These are phyloP conservation scores for Globomyces sp. DNA, from an alignment of 371 early-diverging fungal species.

Conservation along the genomic window DNA sequence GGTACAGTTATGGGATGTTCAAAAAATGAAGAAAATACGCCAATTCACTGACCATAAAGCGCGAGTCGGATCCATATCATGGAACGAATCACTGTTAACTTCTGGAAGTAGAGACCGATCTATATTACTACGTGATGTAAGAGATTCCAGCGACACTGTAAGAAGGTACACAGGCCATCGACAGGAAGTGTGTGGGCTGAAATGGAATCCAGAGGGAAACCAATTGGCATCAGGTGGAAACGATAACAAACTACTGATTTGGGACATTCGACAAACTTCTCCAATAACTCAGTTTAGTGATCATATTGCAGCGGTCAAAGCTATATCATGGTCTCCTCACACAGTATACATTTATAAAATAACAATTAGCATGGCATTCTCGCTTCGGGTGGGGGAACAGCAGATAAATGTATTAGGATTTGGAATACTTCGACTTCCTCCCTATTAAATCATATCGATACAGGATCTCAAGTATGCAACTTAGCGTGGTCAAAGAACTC, in stretches of 20 bases:
- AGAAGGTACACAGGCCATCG: constrained; percentile 30
- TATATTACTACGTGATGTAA: constrained; percentile 34
- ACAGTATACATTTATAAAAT: constrained; percentile 19
- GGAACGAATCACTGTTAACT: constrained; percentile 40
- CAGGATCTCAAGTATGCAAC: constrained; percentile 63
- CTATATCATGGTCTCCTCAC: constrained; percentile 68
- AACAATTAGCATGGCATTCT: constrained; percentile 34
- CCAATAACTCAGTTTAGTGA: constrained; percentile 38
- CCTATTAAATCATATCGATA: constrained; percentile 36
- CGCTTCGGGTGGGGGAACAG: constrained; percentile 66
- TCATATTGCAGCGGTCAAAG: constrained; percentile 69
- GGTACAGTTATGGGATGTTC: constrained; percentile 49
- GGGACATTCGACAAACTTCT: constrained; percentile 39
- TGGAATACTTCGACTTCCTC: constrained; percentile 51
- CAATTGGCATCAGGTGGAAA: constrained; percentile 69
- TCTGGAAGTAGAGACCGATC: constrained; percentile 51
- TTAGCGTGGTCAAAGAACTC: constrained; percentile 49
- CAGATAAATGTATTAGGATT: constrained; percentile 62
- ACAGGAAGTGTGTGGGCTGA: constrained; percentile 63
- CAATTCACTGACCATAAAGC: constrained; percentile 33
- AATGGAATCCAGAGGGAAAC: constrained; percentile 55
- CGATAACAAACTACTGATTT: constrained; percentile 64
- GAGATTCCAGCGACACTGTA: constrained; percentile 14
- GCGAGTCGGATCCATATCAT: constrained; percentile 46
- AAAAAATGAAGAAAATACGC: constrained; percentile 26